A percentile compares a stretch with the other conserved stretches of the same genome.
Conservation (phyloP, 768 basidiomycete genomes). For the Boletus sensibilis region DNA sequence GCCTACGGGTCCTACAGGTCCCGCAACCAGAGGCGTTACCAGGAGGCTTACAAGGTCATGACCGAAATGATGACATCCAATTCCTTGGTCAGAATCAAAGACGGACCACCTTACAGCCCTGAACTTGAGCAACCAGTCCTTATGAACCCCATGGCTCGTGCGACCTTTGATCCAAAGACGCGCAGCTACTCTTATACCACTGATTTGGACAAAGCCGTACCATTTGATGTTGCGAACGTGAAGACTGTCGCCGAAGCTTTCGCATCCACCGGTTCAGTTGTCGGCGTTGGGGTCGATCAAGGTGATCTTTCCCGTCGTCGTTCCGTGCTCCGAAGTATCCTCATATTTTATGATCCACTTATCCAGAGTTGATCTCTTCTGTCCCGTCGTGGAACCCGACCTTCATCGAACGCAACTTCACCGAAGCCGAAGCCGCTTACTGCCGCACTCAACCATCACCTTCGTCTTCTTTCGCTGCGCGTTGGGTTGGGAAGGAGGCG, state of each 20-base stretch:
- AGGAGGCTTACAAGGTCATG: slow-evolving; percentile 85
- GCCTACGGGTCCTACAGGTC: slow-evolving; percentile 74
- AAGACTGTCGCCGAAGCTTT: slow-evolving; percentile 52
- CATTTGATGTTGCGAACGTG: slow-evolving; percentile 66
- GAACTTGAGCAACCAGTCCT: slow-evolving; percentile 87
- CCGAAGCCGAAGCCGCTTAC: slow-evolving; percentile 81
- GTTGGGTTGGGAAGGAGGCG: slow-evolving; percentile 98
- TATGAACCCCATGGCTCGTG: slow-evolving; percentile 91
- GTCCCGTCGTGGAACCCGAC: slow-evolving; percentile 87
- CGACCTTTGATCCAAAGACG: slow-evolving; percentile 75
- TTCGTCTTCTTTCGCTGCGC: slow-evolving; percentile 88
- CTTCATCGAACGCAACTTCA: slow-evolving; percentile 92
- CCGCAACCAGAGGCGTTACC: slow-evolving; percentile 63
- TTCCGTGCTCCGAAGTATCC: neutral
- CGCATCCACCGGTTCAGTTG: slow-evolving; percentile 41
- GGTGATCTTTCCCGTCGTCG: slow-evolving; percentile 43
- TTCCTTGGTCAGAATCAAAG: slow-evolving; percentile 92
- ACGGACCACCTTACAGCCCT: slow-evolving; percentile 79
- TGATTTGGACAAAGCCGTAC: slow-evolving; percentile 51
- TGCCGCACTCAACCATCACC: slow-evolving; percentile 85
- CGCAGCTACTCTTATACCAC: slow-evolving; percentile 80
- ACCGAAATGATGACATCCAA: slow-evolving; percentile 95
- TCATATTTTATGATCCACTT: slow-evolving; percentile 1
- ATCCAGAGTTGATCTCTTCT: slow-evolving; percentile 81
- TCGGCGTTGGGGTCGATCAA: slow-evolving; percentile 89